These are phyloP conservation scores for Echites panduratus DNA, from an alignment of 257 asterid species.

Conservation along the genomic window DNA sequence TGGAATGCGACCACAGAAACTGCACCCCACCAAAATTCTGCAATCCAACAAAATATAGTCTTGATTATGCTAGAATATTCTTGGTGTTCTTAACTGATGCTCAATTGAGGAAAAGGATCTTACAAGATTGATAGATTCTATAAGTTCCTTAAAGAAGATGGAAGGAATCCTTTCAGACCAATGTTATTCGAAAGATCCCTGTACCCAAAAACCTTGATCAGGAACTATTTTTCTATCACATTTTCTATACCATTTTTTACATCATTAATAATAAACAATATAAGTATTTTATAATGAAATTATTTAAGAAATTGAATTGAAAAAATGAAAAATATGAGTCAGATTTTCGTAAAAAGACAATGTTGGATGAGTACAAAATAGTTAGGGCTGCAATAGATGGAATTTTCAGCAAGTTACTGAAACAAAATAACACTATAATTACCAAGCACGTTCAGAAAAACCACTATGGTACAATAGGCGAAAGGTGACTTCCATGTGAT, in stretches of 20 bases:
- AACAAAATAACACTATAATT: too few relatives aligned
- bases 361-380: too few relatives aligned
- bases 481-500: background rate
- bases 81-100: background rate
- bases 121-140: constrained; percentile 67
- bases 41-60: background rate
- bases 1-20: constrained; percentile 82
- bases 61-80: background rate
- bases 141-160: constrained; percentile 65
- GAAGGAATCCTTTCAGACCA: constrained; percentile 65
- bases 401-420: too few relatives aligned
- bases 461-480: too few relatives aligned
- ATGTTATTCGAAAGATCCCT: constrained; percentile 93
- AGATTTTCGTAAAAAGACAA: too few relatives aligned
- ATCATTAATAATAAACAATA: too few relatives aligned
- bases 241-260: too few relatives aligned
- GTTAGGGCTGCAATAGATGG: too few relatives aligned
- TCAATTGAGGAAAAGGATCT: constrained; percentile 16
- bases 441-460: too few relatives aligned
- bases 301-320: too few relatives aligned
- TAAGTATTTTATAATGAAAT: too few relatives aligned
- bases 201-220: constrained; percentile 19
- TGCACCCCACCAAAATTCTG: constrained; percentile 81
- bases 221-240: background rate
- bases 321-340: too few relatives aligned